Evolutionary conservation across 108 stramenopile genomes (phyloP).

Genomic region (Chaetoceros tenuissimus): DNA sequence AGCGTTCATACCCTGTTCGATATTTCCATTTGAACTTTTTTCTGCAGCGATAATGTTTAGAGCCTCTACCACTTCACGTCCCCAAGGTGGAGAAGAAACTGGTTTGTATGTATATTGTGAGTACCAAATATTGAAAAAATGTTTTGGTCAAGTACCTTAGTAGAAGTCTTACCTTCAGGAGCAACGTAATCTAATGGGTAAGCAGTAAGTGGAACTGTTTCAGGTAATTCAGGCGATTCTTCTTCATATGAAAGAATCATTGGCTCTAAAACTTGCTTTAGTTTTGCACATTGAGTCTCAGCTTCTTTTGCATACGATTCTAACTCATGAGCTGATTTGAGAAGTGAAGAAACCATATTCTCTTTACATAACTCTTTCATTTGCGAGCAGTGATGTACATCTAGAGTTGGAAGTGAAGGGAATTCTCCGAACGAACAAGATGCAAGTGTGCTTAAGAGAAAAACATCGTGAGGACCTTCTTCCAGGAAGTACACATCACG

Average conservation of each 20-base stretch:
- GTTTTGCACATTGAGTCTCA: slow-evolving; percentile 70
- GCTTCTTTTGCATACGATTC: slow-evolving; percentile 77
- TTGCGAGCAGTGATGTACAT: slow-evolving; percentile 79
- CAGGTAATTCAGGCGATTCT: slow-evolving; percentile 44
- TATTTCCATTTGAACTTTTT: slow-evolving; percentile 1
- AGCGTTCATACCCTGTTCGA: slow-evolving; percentile 3
- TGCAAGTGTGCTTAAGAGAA: slow-evolving; percentile 28
- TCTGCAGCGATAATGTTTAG: slow-evolving; percentile 24
- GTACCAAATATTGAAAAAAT: too few relatives aligned
- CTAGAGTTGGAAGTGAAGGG: slow-evolving; percentile 70
- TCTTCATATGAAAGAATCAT: slow-evolving; percentile 54
- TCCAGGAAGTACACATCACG: not conserved
- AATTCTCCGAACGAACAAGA: slow-evolving; percentile 56
- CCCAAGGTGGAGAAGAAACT: slow-evolving; percentile 74
- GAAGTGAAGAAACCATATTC: slow-evolving; percentile 64
- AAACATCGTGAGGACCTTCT: not conserved
- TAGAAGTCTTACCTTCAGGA: slow-evolving; percentile 59
- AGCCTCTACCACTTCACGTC: slow-evolving; percentile 56
- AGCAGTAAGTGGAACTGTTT: slow-evolving; percentile 52
- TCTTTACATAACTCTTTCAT: slow-evolving; percentile 67
- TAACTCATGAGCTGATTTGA: slow-evolving; percentile 70
- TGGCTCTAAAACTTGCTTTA: slow-evolving; percentile 56
- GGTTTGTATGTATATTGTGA: too few relatives aligned
- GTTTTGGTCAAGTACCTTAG: not conserved
- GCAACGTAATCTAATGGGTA: slow-evolving; percentile 77